phyloP scores from a whole-genome alignment of 345 rosid species.

The Pugionium dolabratum region DNA sequence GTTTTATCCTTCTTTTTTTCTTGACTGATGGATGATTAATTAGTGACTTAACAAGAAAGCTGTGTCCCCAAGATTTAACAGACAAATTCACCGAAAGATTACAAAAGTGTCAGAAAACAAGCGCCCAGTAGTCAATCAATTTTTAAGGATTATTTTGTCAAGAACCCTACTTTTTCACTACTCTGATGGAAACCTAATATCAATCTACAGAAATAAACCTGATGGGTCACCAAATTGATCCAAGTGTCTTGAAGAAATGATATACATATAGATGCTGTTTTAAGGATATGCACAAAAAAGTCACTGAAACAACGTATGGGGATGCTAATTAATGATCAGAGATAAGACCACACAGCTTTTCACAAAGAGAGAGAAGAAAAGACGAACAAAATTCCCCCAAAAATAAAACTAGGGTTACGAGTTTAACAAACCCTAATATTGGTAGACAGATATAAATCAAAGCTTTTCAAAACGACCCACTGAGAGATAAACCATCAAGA shows the following conservation, averaged over 20 bases:
- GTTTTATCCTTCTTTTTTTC: not conserved
- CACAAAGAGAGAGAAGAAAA: constrained; percentile 15
- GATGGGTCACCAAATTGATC: constrained; percentile 28
- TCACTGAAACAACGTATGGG: constrained; percentile 34
- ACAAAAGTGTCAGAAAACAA: constrained; percentile 33
- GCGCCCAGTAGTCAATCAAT: constrained; percentile 28
- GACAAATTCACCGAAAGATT: constrained; percentile 3
- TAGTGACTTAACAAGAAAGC: constrained; percentile 31
- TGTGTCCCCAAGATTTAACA: constrained; percentile 10
- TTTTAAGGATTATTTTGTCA: constrained; percentile 32
- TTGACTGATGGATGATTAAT: constrained; percentile 30
- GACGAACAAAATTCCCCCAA: constrained; percentile 14
- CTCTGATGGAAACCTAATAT: constrained; percentile 35
- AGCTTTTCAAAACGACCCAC: not conserved
- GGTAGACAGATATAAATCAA: not conserved
- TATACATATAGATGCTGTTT: constrained; percentile 12
- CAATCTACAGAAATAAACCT: constrained; percentile 30
- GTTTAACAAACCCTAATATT: constrained; percentile 32
- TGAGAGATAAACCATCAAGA: constrained; percentile 17
- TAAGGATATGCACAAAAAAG: constrained; percentile 27
- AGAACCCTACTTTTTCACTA: constrained; percentile 23
- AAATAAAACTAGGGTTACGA: constrained; percentile 34
- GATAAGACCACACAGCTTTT: constrained; percentile 39
- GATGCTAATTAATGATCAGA: constrained; percentile 33
- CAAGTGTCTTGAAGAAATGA: constrained; percentile 34